phyloP scores from a whole-genome alignment of 805 yeast species.

The Myxozyma udenii region DNA sequence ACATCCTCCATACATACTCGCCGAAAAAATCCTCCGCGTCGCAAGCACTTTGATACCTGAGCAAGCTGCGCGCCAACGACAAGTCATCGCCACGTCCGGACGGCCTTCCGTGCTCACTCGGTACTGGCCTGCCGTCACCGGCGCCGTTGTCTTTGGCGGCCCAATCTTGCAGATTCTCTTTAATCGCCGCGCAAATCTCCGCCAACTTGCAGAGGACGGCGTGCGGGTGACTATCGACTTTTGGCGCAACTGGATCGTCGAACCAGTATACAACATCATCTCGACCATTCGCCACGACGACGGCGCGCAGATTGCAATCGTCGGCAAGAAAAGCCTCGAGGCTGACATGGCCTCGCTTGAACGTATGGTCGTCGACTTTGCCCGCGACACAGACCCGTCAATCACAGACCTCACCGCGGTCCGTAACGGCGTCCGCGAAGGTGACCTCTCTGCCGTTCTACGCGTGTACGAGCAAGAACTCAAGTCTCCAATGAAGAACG shows the following conservation, averaged over 20 bases:
- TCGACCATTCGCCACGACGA: conserved; percentile 84
- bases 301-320: conserved; percentile 64
- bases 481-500: conserved; percentile 60
- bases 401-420: conserved; percentile 36
- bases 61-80: conserved; percentile 10
- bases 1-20: conserved; percentile 20
- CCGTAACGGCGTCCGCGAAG: conserved; percentile 54
- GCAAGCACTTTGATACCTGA: conserved; percentile 23
- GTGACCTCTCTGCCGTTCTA: conserved; percentile 79
- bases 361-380: conserved; percentile 80
- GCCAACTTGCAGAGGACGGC: conserved; percentile 56
- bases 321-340: conserved; percentile 71
- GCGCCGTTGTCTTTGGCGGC: conserved; percentile 49
- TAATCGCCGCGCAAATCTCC: conserved; percentile 50
- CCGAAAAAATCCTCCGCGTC: conserved; percentile 23
- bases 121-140: conserved; percentile 62
- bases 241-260: conserved; percentile 76
- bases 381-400: conserved; percentile 39
- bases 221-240: conserved; percentile 49
- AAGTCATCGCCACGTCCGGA: conserved; percentile 21
- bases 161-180: conserved; percentile 45
- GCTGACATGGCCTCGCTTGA: conserved; percentile 79
- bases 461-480: conserved; percentile 75
- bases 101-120: conserved; percentile 48
- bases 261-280: conserved; percentile 68